Evolutionary conservation across 2,329 filamentous ascomycete genomes (phyloP), one percentile per base, ranked within the genome.

Genomic region (Apiospora saccharicola): DNA sequence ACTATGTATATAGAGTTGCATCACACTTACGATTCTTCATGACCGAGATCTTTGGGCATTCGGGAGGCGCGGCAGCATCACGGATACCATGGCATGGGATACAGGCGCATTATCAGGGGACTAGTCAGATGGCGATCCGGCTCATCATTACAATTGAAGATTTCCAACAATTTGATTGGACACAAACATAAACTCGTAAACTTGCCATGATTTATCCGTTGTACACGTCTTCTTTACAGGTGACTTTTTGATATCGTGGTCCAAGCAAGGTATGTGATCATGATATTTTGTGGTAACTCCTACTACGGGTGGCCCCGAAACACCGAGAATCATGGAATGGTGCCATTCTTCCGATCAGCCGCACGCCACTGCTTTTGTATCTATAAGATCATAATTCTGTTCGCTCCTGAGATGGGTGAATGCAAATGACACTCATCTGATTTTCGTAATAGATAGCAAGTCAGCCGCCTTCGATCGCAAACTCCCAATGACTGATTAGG

Each of bases 41-140:
- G 67, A 68, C 67, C 41, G 67, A 47, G 41, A 47, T 34, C 44
- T 46, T 46, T 46, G 67, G 67, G 67, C 67, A 61, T 72, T 68
- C 34, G 67, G 67, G 37, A 67, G 51, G 69, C 34, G 69, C 49
- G 46, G 26, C 26, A 61, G 69, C 69, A 72, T 73, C 71, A 49
- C 71, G 73, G 73, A 72, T 72, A 74, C 71, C 73, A 74, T 43
- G 68, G 53, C 57, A 64, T 64, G 41, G 57, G 57, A 22, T 64
- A 64, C 57, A 64, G 57, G 57, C 57, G 57, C 57, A 64, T 64
- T 7, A 64, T 64, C 34, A 41, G 34, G 57, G 34, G 57, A 22
- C n/a, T 64, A 64, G 72, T 72, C 57, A 69, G 72, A 67, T 67
- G 69, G 72, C 72, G 72, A 73, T 69, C 69, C 69, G 72, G 72